A percentile compares a stretch with the other conserved stretches of the same genome.
phyloP scores from a whole-genome alignment of 768 basidiomycete genomes.

The Tephrocybe sp. region DNA sequence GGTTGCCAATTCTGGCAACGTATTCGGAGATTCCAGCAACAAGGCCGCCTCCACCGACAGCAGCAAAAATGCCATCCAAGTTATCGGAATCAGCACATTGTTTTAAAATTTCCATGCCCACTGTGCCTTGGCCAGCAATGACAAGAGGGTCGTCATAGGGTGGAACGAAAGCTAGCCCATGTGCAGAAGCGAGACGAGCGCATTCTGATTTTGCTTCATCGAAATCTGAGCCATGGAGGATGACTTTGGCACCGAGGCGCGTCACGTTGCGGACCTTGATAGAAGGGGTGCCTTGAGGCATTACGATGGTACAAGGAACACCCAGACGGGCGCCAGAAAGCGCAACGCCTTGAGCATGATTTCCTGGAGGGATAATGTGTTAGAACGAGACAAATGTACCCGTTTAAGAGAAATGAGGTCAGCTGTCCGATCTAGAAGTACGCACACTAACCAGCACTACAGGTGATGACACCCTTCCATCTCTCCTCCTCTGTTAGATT shows the following conservation, averaged over 20 bases:
- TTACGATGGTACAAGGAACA: slow-evolving; percentile 98
- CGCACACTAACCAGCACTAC: slow-evolving; percentile 91
- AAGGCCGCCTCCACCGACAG: slow-evolving; percentile 94
- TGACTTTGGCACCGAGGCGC: slow-evolving; percentile 92
- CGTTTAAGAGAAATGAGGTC: slow-evolving; percentile 9
- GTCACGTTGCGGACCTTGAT: slow-evolving; percentile 96
- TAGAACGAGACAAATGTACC: not conserved
- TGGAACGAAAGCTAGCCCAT: slow-evolving; percentile 87
- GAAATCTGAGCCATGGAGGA: slow-evolving; percentile 89
- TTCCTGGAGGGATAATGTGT: slow-evolving; percentile 53
- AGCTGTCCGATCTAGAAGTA: slow-evolving; percentile 24
- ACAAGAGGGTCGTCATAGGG: slow-evolving; percentile 97
- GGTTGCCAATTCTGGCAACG: slow-evolving; percentile 87
- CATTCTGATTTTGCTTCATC: slow-evolving; percentile 97
- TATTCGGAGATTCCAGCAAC: slow-evolving; percentile 90
- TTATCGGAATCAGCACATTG: slow-evolving; percentile 74
- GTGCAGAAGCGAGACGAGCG: slow-evolving; percentile 69
- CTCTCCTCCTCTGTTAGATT: slow-evolving; percentile 81
- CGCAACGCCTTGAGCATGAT: slow-evolving; percentile 98
- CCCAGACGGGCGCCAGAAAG: slow-evolving; percentile 84
- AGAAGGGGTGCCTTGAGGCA: slow-evolving; percentile 91
- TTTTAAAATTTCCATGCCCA: slow-evolving; percentile 92
- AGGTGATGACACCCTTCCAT: slow-evolving; percentile 97
- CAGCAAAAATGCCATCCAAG: slow-evolving; percentile 82
- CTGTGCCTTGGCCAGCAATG: slow-evolving; percentile 95